A percentile compares a stretch with the other conserved stretches of the same genome.
Conservation (phyloP, 2,329 filamentous ascomycete genomes). For the Pseudogymnoascus sp. region DNA sequence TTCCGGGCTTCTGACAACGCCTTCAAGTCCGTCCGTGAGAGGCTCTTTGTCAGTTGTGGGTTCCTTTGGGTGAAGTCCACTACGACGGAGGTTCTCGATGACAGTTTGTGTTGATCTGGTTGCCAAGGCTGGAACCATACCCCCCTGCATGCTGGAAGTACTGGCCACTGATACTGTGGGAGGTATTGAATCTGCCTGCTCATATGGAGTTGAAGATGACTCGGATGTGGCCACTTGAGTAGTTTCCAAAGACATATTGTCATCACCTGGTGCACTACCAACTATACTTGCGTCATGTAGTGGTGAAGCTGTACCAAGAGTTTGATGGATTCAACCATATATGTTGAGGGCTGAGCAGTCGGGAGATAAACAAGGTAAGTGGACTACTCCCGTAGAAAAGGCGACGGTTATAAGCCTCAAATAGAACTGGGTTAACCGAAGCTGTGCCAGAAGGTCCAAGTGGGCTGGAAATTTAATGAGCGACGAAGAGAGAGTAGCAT, state of each 20-base stretch:
- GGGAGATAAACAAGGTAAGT: background rate
- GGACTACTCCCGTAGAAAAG: background rate
- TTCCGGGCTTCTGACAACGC: background rate
- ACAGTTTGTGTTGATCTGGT: constrained; percentile 24
- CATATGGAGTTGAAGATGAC: background rate
- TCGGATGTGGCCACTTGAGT: background rate
- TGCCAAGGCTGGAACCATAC: constrained; percentile 17
- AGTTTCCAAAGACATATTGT: background rate
- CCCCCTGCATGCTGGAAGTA: background rate
- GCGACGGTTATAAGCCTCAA: background rate
- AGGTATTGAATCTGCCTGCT: background rate
- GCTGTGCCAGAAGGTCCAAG: background rate
- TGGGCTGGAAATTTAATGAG: background rate
- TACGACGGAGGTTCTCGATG: constrained; percentile 23
- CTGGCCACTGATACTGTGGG: too few relatives aligned
- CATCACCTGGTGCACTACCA: background rate
- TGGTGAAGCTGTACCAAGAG: background rate
- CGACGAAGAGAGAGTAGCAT: background rate
- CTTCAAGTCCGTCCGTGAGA: background rate
- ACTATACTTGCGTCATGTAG: background rate
- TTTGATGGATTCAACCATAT: background rate
- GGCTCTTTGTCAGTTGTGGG: background rate
- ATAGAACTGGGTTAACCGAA: background rate
- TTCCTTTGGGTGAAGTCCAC: background rate
- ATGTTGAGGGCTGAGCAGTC: background rate